phyloP scores from a whole-genome alignment of 305 asterid species.

The Solanum hybrid region DNA sequence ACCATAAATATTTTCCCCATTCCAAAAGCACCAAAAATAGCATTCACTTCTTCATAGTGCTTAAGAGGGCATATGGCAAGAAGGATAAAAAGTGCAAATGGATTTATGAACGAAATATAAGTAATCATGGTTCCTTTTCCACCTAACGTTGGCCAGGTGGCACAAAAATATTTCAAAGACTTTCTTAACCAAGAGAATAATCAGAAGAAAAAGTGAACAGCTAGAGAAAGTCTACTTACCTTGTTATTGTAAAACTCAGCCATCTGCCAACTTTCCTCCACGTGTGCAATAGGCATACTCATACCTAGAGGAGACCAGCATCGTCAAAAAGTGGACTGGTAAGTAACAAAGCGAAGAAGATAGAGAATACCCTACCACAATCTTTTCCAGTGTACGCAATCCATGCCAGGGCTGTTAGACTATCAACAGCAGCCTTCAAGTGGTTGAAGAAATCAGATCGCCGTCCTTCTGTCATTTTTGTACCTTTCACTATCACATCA shows the following conservation, averaged over 20 bases:
- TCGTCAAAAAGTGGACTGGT: background rate
- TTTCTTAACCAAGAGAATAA: background rate
- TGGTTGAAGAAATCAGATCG: conserved; percentile 78
- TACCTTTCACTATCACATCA: conserved; percentile 62
- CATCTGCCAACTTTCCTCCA: conserved; percentile 99
- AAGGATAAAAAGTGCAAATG: background rate
- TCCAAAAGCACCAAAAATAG: background rate
- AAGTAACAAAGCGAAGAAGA: background rate
- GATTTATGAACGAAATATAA: background rate
- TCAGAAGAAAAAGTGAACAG: background rate
- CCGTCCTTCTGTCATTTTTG: conserved; percentile 69
- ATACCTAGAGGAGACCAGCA: conserved; percentile 45
- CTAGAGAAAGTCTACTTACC: conserved; percentile 29
- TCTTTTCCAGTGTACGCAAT: conserved; percentile 88
- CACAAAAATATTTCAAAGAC: background rate
- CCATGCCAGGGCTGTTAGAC: conserved; percentile 86
- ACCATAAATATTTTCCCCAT: background rate
- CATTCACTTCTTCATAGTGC: background rate
- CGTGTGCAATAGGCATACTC: conserved; percentile 98
- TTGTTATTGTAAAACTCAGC: conserved; percentile 95
- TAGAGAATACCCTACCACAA: conserved; percentile 49
- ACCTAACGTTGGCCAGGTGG: background rate
- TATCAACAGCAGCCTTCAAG: conserved; percentile 87
- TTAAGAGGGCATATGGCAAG: background rate
- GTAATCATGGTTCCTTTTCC: background rate